Evolutionary conservation across 1,284 basidiomycete genomes (phyloP).

Genomic region (Ganoderma meredithae): DNA sequence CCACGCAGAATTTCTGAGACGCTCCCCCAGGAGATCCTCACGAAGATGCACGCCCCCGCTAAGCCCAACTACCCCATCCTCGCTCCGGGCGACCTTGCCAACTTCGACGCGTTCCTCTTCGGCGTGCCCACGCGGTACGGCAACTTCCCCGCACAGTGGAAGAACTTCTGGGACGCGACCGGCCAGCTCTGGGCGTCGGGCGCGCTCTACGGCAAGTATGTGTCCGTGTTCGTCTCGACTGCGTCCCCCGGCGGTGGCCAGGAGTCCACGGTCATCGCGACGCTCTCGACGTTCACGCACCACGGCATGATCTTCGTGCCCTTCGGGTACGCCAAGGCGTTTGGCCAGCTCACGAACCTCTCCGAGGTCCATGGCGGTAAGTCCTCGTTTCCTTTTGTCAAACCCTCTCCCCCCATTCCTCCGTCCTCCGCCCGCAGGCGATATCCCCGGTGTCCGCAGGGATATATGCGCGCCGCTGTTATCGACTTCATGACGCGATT

Average conservation of each 20-base stretch:
- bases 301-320: slow-evolving; percentile 86
- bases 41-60: slow-evolving; percentile 78
- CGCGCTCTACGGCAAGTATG: slow-evolving; percentile 84
- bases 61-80: slow-evolving; percentile 81
- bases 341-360: slow-evolving; percentile 65
- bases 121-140: slow-evolving; percentile 86
- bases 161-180: slow-evolving; percentile 85
- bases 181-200: slow-evolving; percentile 80
- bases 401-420: background rate
- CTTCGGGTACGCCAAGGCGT: slow-evolving; percentile 74
- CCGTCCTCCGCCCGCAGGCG: background rate
- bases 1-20: slow-evolving; percentile 80
- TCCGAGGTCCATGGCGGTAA: slow-evolving; percentile 75
- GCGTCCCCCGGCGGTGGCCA: slow-evolving; percentile 76
- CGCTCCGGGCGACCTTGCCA: slow-evolving; percentile 66
- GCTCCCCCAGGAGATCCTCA: slow-evolving; percentile 78
- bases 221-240: slow-evolving; percentile 74
- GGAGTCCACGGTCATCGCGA: slow-evolving; percentile 70
- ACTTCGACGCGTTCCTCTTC: slow-evolving; percentile 74
- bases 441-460: background rate
- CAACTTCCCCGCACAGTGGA: slow-evolving; percentile 76
- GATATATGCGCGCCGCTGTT: background rate
- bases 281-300: slow-evolving; percentile 80
- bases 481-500: background rate
- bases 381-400: slow-evolving; percentile 34